Base-by-base conservation (phyloP, 768 basidiomycete species). In the Mycena amicta region DNA sequence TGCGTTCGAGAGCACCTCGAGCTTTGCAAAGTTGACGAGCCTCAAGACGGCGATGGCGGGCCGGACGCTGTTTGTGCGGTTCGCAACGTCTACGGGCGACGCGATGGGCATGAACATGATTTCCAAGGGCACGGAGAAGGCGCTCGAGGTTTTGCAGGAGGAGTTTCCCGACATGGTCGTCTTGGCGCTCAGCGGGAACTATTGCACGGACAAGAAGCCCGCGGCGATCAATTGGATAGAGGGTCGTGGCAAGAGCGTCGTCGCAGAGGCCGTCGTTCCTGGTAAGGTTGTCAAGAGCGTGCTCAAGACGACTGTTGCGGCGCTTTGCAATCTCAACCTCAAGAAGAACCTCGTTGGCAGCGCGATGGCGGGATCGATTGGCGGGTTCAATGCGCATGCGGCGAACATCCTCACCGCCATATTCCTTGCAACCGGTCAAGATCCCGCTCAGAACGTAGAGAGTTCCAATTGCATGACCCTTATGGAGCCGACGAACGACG, bases 41-140 rank as follows among this genome's bases (percentile, higher is more conserved):
- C 78, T 98, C 66, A 96, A 96, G 81, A 88, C 88, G 47, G 92
- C 89, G 4, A 77, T 98, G 72, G 97, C 97, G 5, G 97, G 97
- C 4, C 84, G 97, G 40, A 96, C 94, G 37, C 77, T 99, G 37
- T 99, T 88, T 70, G 87, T 98, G 23, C 85, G 97, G 47, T 98
- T 99, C 69, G 90, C 91, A 57, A 97, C 95, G 15, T 87, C 85
- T 54, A 98, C 97, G 0, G 97, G 95, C 28, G 96, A 98, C 68
- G 96, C 97, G 40, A 99, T 98, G 96, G 97, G 97, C 18, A 99
- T 99, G 97, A 99, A 99, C 80, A 99, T 98, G 97, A 97, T 98
- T 69, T 92, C 90, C 8, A 99, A 99, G 76, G 97, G 95, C 2
- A 95, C 94, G 11, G 97, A 98, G 78, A 92, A 91, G 74, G 95